A percentile compares a stretch with the other conserved stretches of the same genome.
Evolutionary conservation across 2,329 filamentous ascomycete species (phyloP).

Genomic region (Corinectria fuckeliana): DNA sequence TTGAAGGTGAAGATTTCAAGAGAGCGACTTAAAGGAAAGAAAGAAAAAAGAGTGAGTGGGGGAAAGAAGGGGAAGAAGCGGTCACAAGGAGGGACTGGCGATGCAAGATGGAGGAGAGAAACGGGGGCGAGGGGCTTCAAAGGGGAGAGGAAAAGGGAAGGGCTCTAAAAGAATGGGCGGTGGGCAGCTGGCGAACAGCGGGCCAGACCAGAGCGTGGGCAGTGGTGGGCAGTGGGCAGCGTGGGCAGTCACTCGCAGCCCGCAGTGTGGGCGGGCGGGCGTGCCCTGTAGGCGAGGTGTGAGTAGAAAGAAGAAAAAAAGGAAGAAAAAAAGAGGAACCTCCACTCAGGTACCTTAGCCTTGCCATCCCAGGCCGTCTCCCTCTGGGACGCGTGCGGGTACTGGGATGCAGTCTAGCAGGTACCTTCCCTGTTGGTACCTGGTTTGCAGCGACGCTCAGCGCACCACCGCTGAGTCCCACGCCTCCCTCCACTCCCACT

Average conservation of each 20-base stretch:
- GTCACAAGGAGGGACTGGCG: conserved; percentile 47
- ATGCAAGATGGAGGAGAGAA: conserved; percentile 45
- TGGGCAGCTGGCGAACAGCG: conserved; percentile 11
- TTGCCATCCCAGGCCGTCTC: not conserved
- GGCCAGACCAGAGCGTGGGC: not conserved
- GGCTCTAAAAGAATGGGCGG: conserved; percentile 17
- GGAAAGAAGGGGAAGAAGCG: conserved; percentile 48
- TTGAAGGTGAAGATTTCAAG: conserved; percentile 47
- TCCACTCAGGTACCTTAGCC: conserved; percentile 16
- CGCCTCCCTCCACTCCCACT: conserved; percentile 8
- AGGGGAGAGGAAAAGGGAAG: conserved; percentile 35
- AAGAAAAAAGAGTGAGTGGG: conserved; percentile 49
- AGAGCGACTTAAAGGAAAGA: conserved; percentile 59
- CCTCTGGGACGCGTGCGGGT: not conserved
- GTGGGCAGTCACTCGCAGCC: conserved; percentile 6
- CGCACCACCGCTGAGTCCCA: conserved; percentile 3
- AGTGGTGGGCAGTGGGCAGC: conserved; percentile 12
- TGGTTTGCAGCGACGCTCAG: not conserved
- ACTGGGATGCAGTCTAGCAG: not conserved
- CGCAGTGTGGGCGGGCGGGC: conserved; percentile 8
- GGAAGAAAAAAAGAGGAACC: conserved; percentile 6
- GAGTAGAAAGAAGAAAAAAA: not conserved
- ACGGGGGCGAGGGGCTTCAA: conserved; percentile 46
- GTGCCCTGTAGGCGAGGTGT: no score
- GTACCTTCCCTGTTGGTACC: conserved; percentile 14